phyloP scores from a whole-genome alignment of 345 rosid genomes.

The Citrus australasica region DNA sequence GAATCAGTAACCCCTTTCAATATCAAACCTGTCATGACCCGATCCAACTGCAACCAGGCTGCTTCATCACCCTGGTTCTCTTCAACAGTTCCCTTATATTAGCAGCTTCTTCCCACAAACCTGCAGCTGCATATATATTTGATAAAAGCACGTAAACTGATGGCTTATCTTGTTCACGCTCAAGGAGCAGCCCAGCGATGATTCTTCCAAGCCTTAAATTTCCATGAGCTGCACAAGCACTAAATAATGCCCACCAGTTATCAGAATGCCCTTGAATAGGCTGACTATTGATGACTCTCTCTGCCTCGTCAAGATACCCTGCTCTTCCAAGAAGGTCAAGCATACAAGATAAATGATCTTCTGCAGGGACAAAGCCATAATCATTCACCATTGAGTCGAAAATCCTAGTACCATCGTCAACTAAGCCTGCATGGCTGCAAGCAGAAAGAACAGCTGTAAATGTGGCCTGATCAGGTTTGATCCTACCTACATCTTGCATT shows the following conservation, averaged over 20 bases:
- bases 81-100: conserved; percentile 38
- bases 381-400: conserved; percentile 50
- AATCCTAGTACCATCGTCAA: conserved; percentile 48
- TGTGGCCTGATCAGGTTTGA: conserved; percentile 58
- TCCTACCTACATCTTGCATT: conserved; percentile 38
- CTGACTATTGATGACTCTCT: conserved; percentile 33
- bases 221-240: conserved; percentile 77
- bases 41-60: conserved; percentile 67
- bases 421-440: conserved; percentile 72
- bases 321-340: conserved; percentile 76
- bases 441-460: conserved; percentile 65
- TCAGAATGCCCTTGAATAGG: conserved; percentile 31
- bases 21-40: conserved; percentile 19
- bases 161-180: conserved; percentile 45
- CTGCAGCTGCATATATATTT: conserved; percentile 73
- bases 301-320: conserved; percentile 69
- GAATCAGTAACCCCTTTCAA: background rate
- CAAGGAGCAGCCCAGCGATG: conserved; percentile 51
- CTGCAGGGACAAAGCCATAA: conserved; percentile 38
- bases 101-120: conserved; percentile 81
- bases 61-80: conserved; percentile 44
- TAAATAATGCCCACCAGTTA: conserved; percentile 61
- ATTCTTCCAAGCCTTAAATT: conserved; percentile 59
- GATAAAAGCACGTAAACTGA: conserved; percentile 59
- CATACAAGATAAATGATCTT: conserved; percentile 69